Evolutionary conservation across 2,329 filamentous ascomycete genomes (phyloP).

Genomic region (Hypomyces rosellus): DNA sequence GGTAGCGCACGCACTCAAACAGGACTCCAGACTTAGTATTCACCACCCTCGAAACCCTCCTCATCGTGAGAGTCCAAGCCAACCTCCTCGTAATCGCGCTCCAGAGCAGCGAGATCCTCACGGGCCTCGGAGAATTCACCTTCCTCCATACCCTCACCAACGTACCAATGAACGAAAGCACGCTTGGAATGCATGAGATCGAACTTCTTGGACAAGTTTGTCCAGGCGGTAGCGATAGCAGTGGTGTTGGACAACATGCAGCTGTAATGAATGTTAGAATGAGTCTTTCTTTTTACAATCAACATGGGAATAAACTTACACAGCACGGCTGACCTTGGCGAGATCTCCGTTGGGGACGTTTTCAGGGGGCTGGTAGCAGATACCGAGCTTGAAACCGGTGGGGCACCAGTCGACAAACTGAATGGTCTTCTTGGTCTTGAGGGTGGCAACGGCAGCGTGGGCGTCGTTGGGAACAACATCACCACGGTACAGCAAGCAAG

Average conservation of each 20-base stretch:
- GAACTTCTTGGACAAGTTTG: conserved; percentile 93
- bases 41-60: conserved; percentile 79
- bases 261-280: conserved; percentile 34
- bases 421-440: conserved; percentile 99
- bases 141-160: conserved; percentile 99
- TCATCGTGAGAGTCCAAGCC: conserved; percentile 87
- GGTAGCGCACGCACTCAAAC: conserved; percentile 11
- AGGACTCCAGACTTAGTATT: conserved; percentile 61
- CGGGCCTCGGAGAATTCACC: conserved; percentile 99
- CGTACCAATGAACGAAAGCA: conserved; percentile 99
- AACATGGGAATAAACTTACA: conserved; percentile 55
- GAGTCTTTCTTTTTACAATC: neutral
- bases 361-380: conserved; percentile 98
- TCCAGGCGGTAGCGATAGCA: conserved; percentile 97
- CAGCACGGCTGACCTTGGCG: conserved; percentile 95
- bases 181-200: conserved; percentile 99
- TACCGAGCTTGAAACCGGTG: conserved; percentile 99
- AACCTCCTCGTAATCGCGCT: conserved; percentile 98
- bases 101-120: conserved; percentile 94
- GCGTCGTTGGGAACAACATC: conserved; percentile 97
- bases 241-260: conserved; percentile 99
- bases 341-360: conserved; percentile 95
- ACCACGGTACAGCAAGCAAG: conserved; percentile 94
- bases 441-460: conserved; percentile 83
- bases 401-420: conserved; percentile 99